Evolutionary conservation across 768 basidiomycete genomes (phyloP).

Genomic region (Amanita jacksonii): DNA sequence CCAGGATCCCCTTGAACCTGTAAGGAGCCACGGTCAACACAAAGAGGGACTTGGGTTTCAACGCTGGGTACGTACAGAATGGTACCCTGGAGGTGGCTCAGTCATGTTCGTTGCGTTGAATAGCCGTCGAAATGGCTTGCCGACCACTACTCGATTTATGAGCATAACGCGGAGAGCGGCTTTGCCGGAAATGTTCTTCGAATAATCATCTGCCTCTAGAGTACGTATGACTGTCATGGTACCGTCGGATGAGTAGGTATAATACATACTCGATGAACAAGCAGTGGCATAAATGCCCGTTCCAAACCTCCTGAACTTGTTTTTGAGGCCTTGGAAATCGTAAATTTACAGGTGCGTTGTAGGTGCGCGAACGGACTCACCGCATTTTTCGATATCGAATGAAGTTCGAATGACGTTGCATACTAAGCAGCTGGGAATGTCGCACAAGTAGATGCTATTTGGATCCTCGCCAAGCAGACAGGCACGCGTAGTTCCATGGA

Average conservation of each 20-base stretch:
- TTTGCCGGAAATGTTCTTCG: slow-evolving; percentile 29
- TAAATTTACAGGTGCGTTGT: too few relatives aligned
- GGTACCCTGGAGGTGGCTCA: slow-evolving; percentile 45
- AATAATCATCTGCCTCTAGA: slow-evolving; percentile 61
- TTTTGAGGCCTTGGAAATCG: slow-evolving; percentile 48
- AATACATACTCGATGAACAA: slow-evolving; percentile 54
- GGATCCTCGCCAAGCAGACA: slow-evolving; percentile 49
- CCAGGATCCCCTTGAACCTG: slow-evolving; percentile 60
- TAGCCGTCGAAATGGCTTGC: slow-evolving; percentile 41
- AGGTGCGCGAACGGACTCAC: slow-evolving; percentile 28
- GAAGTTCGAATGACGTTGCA: slow-evolving; percentile 50
- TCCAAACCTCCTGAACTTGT: slow-evolving; percentile 56
- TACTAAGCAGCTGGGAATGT: slow-evolving; percentile 38
- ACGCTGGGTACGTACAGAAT: slow-evolving; percentile 37
- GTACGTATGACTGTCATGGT: slow-evolving; percentile 5
- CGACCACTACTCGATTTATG: slow-evolving; percentile 55
- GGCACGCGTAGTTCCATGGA: slow-evolving; percentile 56
- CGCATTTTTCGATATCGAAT: slow-evolving; percentile 51
- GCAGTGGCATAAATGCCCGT: slow-evolving; percentile 57
- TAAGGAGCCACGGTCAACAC: background rate
- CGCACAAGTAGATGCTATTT: slow-evolving; percentile 37
- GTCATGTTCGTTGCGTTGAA: slow-evolving; percentile 38
- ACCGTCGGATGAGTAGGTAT: background rate
- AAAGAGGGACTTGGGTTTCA: background rate
- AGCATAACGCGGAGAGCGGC: slow-evolving; percentile 41